Conservation (phyloP, 176 grass and related monocot species). For the Typha latifolia region DNA sequence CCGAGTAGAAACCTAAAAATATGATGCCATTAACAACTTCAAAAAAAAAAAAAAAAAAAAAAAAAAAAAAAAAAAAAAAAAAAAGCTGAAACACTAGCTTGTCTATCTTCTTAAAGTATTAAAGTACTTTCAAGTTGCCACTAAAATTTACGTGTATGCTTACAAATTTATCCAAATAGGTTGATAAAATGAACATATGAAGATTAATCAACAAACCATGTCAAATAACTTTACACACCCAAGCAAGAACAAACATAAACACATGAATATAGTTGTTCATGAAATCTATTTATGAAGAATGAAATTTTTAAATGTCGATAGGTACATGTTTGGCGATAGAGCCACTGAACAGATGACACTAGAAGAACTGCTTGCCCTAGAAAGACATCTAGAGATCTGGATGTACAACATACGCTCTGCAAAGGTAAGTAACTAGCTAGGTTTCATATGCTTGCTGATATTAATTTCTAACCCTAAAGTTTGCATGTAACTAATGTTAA, state of each 20-base stretch:
- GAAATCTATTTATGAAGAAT: neutral
- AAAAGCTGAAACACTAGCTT: no score
- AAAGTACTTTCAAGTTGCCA: no score
- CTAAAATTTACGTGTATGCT: no score
- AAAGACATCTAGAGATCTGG: slow-evolving; percentile 32
- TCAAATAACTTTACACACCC: neutral
- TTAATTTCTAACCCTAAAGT: slow-evolving; percentile 2
- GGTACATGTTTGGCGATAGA: slow-evolving; percentile 30
- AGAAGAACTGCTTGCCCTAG: slow-evolving; percentile 31
- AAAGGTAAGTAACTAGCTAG: slow-evolving; percentile 15
- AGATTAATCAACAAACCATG: neutral
- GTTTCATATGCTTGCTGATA: neutral
- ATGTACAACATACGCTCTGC: slow-evolving; percentile 24
- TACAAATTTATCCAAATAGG: no score
- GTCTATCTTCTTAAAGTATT: neutral
- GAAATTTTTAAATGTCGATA: neutral
- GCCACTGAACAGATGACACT: slow-evolving; percentile 20
- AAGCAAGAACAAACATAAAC: neutral
- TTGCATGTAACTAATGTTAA: neutral
- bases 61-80: no score
- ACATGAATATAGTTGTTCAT: neutral
- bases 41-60: no score
- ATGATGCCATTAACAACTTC: no score
- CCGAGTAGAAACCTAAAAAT: no score
- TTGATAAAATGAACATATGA: neutral